Conservation (phyloP, 2,329 filamentous ascomycete genomes). For the Kalaharituber pfeilii region DNA sequence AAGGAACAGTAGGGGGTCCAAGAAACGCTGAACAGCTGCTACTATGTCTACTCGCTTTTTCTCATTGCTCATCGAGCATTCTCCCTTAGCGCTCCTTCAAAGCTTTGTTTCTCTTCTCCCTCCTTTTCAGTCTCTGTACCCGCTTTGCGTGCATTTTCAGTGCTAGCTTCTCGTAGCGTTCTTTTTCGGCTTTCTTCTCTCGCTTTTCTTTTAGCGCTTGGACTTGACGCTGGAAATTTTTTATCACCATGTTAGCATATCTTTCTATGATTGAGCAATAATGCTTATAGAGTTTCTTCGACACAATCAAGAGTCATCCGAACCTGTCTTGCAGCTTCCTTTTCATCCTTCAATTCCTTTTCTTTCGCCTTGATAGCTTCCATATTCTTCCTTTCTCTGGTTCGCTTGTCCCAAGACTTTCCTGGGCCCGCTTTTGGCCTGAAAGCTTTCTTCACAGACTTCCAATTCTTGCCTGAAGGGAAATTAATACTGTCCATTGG, state of each 20-base stretch:
- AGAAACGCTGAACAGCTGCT: too few species aligned
- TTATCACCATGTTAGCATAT: background rate
- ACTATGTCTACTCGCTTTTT: too few species aligned
- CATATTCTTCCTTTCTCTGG: conserved; percentile 49
- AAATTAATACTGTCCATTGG: too few species aligned
- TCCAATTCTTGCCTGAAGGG: conserved; percentile 79
- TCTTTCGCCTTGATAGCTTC: conserved; percentile 79
- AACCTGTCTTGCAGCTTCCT: conserved; percentile 74
- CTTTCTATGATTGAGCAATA: background rate
- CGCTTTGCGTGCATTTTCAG: conserved; percentile 97
- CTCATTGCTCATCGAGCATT: too few species aligned
- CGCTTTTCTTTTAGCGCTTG: conserved; percentile 70
- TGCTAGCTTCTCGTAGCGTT: conserved; percentile 81
- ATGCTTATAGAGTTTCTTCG: background rate
- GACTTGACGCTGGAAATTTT: conserved; percentile 48
- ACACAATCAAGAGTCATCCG: conserved; percentile 19
- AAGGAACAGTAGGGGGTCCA: too few species aligned
- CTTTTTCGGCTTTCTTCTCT: conserved; percentile 79
- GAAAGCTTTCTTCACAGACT: conserved; percentile 65
- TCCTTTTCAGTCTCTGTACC: conserved; percentile 78
- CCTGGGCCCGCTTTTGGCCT: conserved; percentile 55
- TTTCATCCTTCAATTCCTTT: conserved; percentile 90
- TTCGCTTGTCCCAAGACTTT: conserved; percentile 60
- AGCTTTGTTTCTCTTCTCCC: conserved; percentile 90
- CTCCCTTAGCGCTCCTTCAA: conserved; percentile 35